Percentiles rank a stretch among this genome's conserved stretches.
Conservation (phyloP, 2,329 filamentous ascomycete genomes). For the Uncinocarpus reesii region DNA sequence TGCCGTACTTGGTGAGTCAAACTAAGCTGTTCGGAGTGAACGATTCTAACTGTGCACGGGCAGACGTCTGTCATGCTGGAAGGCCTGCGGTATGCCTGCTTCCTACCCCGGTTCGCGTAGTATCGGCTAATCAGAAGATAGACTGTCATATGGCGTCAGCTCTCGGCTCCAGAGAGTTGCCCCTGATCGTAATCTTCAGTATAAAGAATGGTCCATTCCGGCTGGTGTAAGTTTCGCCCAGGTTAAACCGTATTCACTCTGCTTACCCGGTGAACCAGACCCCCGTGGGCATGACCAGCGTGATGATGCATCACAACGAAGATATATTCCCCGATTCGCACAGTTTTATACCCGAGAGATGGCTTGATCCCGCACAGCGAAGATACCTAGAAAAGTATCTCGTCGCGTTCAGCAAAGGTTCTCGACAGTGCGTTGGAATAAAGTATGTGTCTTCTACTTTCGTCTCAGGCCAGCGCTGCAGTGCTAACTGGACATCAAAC, state of each 20-base stretch:
- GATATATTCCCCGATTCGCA: constrained; percentile 23
- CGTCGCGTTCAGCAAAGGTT: constrained; percentile 31
- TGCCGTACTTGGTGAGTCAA: constrained; percentile 31
- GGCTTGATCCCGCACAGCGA: constrained; percentile 19
- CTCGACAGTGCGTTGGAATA: constrained; percentile 37
- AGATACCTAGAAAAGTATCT: constrained; percentile 23
- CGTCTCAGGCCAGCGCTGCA: background rate
- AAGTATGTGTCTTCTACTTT: constrained; percentile 21
- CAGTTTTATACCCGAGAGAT: constrained; percentile 24
- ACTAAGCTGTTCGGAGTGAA: background rate
- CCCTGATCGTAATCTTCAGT: constrained; percentile 17
- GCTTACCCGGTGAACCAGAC: constrained; percentile 13
- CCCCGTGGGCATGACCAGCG: constrained; percentile 20
- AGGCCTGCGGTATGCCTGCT: background rate
- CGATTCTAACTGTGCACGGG: background rate
- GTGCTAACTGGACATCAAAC: background rate
- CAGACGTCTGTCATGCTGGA: constrained; percentile 12
- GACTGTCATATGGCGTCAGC: constrained; percentile 27
- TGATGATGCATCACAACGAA: constrained; percentile 21
- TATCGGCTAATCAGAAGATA: constrained; percentile 9
- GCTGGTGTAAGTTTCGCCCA: constrained; percentile 6
- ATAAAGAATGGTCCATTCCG: constrained; percentile 16
- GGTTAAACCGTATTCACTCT: background rate
- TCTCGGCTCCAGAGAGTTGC: constrained; percentile 23
- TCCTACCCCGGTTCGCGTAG: background rate